Evolutionary conservation across 1,284 basidiomycete species (phyloP), one percentile per base, ranked within the genome.

Genomic region (Meripilus lineatus): DNA sequence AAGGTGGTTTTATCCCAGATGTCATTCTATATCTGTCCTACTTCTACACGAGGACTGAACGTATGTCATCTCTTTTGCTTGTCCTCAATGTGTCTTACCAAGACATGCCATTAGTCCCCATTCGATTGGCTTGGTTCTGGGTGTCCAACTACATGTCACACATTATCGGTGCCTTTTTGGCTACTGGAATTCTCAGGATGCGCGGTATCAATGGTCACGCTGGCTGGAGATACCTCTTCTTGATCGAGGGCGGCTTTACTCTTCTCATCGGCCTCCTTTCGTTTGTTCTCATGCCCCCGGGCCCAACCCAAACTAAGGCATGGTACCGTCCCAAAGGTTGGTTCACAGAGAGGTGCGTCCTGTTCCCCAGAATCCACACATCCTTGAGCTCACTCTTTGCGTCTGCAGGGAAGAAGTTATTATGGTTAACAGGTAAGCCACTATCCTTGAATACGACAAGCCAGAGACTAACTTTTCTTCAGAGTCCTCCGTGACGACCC

Each of bases 401-500:
- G n/a, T 3, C 7, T 18, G 18, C 32, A 63, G 62, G 11, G 63
- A 70, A 42, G 66, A 66, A 48, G 63, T 59, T 20, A 72, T 74
- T 45, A 65, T 72, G 36, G 67, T 72, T 37, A 74, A 72, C 49
- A 52, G n/a, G n/a, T n/a, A n/a, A n/a, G n/a, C n/a, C n/a, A n/a
- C n/a, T n/a, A n/a, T n/a, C n/a, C n/a, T n/a, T n/a, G n/a, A n/a
- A n/a, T n/a, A n/a, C n/a, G n/a, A n/a, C n/a, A n/a, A n/a, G n/a
- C n/a, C n/a, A n/a, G n/a, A n/a, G n/a, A n/a, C 49, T 14, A 3
- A 6, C 26, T 5, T 23, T 74, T 80, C 8, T 70, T 68, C 44
- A 69, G 80, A 15, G 69, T 87, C n/a, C 66, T 88, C 4, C 71
- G 85, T 3, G 85, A 87, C 56, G 84, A 88, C 51, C 84, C 79